Evolutionary conservation across 2,329 filamentous ascomycete species (phyloP), one percentile per base, ranked within the genome.

Genomic region (Claviceps paspali): DNA sequence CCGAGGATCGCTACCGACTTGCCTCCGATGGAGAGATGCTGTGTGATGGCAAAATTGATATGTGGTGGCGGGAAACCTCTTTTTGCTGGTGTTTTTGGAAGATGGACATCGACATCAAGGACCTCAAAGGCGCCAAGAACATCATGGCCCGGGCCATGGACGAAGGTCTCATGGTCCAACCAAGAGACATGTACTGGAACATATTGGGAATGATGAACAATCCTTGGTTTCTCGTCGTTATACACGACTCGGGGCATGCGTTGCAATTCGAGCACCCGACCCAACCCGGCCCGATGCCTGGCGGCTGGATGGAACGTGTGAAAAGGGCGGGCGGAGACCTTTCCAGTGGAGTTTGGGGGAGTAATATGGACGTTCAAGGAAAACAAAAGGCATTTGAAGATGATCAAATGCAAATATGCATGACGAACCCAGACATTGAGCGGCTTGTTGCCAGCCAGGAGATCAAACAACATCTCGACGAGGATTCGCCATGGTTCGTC

Each of bases 151-250:
- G 87, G 31, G 80, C 79, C 4, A 93, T 94, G 85, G 87, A 95
- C 47, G 87, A 94, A 45, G 73, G 79, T 38, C 79, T 94, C 73
- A 83, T 82, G 56, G 64, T 83, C 0, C 85, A 93, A 53, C 87
- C 87, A 4, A 70, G 83, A 43, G 87, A 95, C 50, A 91, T 94
- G 83, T 94, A 94, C 60, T 95, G 87, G 87, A 86, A 76, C 42
- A 85, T 93, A 2, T 62, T 94, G 28, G 86, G 87, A 0, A 95
- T 95, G 87, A 94, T 95, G 87, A 94, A 94, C 59, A 94, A 94
- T 49, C 82, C 84, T 0, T 95, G 87, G 87, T 95, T 81, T 55
- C 70, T 87, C 5, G 71, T 95, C 1, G 73, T 77, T 2, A 81
- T 95, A 38, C 72, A 75, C 36, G 77, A 76, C 39, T 77, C 87